Percentiles rank a stretch among this genome's conserved stretches.
These are phyloP conservation scores for Salix koriyanagi DNA, from an alignment of 345 rosid genomes.

Conservation along the genomic window DNA sequence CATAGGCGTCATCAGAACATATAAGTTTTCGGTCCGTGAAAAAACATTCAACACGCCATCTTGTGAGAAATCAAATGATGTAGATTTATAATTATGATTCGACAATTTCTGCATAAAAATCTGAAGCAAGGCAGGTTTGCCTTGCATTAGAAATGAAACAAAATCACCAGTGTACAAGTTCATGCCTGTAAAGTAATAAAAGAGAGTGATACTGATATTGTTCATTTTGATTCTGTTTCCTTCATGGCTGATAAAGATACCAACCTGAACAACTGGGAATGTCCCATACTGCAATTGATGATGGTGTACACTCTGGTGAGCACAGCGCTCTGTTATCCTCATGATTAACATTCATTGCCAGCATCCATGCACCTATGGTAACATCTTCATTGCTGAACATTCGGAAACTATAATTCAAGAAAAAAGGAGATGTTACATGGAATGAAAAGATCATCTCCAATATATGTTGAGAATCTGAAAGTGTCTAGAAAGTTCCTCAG, in stretches of 20 bases:
- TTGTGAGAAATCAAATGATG: background rate
- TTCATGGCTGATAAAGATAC: conserved; percentile 15
- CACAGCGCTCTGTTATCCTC: conserved; percentile 69
- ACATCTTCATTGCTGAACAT: conserved; percentile 98
- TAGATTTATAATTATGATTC: background rate
- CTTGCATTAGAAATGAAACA: background rate
- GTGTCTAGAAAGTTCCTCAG: background rate
- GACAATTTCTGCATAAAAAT: background rate
- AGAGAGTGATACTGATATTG: background rate
- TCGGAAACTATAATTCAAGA: conserved; percentile 56
- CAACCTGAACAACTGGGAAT: conserved; percentile 93
- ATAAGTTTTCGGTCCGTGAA: no score
- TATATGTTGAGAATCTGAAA: background rate
- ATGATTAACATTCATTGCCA: conserved; percentile 90
- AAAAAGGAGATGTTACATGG: background rate
- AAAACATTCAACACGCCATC: background rate
- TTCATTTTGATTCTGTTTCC: background rate
- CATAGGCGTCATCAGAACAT: background rate
- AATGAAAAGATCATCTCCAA: background rate
- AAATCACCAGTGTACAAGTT: background rate
- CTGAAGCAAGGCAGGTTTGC: background rate
- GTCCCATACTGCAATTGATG: conserved; percentile 86
- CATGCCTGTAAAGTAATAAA: background rate
- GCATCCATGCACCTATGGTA: conserved; percentile 97
- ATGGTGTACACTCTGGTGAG: conserved; percentile 58